Conservation (phyloP, 1,284 basidiomycete species). For the Trametes pubescens region DNA sequence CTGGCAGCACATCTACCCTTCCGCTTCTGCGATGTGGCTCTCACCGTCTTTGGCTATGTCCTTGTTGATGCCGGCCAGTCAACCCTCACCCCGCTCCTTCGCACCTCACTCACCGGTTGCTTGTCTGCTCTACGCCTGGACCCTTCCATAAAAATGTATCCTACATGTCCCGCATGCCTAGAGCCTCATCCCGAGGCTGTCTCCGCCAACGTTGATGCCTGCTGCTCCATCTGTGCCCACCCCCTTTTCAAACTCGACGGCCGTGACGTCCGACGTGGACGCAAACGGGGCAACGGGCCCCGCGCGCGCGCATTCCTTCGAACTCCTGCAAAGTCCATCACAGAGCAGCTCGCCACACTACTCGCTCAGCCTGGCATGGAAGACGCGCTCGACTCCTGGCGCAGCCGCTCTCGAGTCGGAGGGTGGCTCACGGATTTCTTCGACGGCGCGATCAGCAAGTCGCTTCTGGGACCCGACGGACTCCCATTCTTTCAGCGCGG, state of each 20-base stretch:
- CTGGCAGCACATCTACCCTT: slow-evolving; percentile 26
- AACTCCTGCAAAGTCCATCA: slow-evolving; percentile 19
- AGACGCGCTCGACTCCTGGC: slow-evolving; percentile 33
- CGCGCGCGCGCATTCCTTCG: slow-evolving; percentile 10
- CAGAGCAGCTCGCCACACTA: slow-evolving; percentile 27
- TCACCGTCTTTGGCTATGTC: slow-evolving; percentile 16
- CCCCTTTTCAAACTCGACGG: slow-evolving; percentile 19
- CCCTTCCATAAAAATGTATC: slow-evolving; percentile 10
- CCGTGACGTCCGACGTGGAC: background rate
- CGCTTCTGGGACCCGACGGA: slow-evolving; percentile 32
- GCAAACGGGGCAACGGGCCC: background rate
- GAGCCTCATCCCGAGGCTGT: background rate
- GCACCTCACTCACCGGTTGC: slow-evolving; percentile 14
- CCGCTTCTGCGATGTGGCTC: slow-evolving; percentile 21
- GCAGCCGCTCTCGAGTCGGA: slow-evolving; percentile 12
- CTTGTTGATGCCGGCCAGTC: slow-evolving; percentile 3
- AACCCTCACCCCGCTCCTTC: slow-evolving; percentile 2
- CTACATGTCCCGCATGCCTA: slow-evolving; percentile 23
- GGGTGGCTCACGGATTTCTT: slow-evolving; percentile 36
- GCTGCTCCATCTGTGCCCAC: slow-evolving; percentile 14
- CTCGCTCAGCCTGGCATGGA: slow-evolving; percentile 33
- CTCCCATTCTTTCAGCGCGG: slow-evolving; percentile 34
- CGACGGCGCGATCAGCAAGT: slow-evolving; percentile 34
- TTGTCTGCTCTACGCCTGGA: slow-evolving; percentile 21
- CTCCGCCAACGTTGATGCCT: background rate